Base-by-base conservation (phyloP, 345 rosid species). In the Populus alba region DNA sequence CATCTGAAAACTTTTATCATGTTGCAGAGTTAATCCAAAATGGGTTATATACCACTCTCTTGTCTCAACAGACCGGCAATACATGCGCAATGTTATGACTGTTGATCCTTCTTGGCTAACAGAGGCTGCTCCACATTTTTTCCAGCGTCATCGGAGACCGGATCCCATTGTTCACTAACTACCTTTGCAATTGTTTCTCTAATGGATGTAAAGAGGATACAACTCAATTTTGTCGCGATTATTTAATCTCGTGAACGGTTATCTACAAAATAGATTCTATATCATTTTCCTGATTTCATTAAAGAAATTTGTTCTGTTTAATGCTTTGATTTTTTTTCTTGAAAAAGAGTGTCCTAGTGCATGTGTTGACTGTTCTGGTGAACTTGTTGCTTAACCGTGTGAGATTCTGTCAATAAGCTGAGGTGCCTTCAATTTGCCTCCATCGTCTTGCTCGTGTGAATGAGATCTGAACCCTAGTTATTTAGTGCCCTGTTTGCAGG, bases 1-100 rank as follows among this genome's bases (percentile, higher is more conserved):
- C 62, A 12, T 31, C 41, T 39, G 22, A 39, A 7, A 47, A 53
- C 25, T 43, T 73, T 45, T 78, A 57, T 51, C 38, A 43, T 35
- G 41, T 39, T 79, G 85, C 94, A 95, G 99, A 79, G 98, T 92
- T 22, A 93, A 95, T 79, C 98, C 99, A 20, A 95, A 93, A 83
- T 93, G 97, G 97, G 88, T 94, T 51, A 80, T 92, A 18, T 94
- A 91, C 85, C 92, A 91, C 61, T 89, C 98, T 63, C 85, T 91
- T 2, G 97, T 96, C 77, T 94, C 93, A 6, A 96, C 99, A 0
- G 99, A 96, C 68, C 89, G 93, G 66, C 97, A 89, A 71, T 94
- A 91, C 86, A 89, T 91, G 95, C 91, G 97, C 62, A 94, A 94
- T 69, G 97, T 90, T 76, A 82, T 89, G 29, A 78, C 97, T 69